Percentiles rank a stretch among this genome's conserved stretches.
phyloP scores from a whole-genome alignment of 495 filamentous ascomycete genomes.

The Penicillium mononematosum region DNA sequence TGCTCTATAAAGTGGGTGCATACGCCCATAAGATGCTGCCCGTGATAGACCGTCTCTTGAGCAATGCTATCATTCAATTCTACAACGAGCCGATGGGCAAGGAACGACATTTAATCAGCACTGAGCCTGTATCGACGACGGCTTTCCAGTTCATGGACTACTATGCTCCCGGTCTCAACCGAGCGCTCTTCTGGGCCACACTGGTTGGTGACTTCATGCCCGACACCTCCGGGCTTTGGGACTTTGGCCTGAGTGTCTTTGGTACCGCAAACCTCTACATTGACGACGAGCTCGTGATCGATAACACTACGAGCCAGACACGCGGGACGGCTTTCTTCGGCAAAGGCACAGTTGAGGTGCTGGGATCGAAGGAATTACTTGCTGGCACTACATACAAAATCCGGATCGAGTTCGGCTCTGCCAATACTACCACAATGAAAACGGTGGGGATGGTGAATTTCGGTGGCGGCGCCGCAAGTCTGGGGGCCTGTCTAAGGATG shows the following conservation, averaged over 20 bases:
- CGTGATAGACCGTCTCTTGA: constrained; percentile 46
- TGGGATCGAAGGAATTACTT: constrained; percentile 47
- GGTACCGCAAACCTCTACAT: constrained; percentile 68
- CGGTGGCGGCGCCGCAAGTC: constrained; percentile 65
- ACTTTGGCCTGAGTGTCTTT: constrained; percentile 67
- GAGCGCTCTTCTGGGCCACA: constrained; percentile 51
- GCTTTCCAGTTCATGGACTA: constrained; percentile 60
- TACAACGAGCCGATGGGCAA: constrained; percentile 52
- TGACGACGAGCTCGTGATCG: constrained; percentile 63
- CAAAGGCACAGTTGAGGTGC: constrained; percentile 57
- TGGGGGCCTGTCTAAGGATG: constrained; percentile 68
- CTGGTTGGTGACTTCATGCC: constrained; percentile 52
- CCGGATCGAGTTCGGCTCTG: constrained; percentile 59
- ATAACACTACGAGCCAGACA: constrained; percentile 57
- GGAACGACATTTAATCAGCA: constrained; percentile 49
- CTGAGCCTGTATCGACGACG: constrained; percentile 48
- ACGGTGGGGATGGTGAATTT: constrained; percentile 46
- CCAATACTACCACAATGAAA: constrained; percentile 53
- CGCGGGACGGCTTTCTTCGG: constrained; percentile 58
- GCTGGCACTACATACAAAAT: constrained; percentile 57
- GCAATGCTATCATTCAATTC: constrained; percentile 51
- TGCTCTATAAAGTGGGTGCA: constrained; percentile 55
- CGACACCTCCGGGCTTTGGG: constrained; percentile 60
- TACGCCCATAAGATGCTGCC: constrained; percentile 58
- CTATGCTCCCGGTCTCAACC: constrained; percentile 46